phyloP scores from a whole-genome alignment of 805 yeast genomes.

The Candida dajiaensis region DNA sequence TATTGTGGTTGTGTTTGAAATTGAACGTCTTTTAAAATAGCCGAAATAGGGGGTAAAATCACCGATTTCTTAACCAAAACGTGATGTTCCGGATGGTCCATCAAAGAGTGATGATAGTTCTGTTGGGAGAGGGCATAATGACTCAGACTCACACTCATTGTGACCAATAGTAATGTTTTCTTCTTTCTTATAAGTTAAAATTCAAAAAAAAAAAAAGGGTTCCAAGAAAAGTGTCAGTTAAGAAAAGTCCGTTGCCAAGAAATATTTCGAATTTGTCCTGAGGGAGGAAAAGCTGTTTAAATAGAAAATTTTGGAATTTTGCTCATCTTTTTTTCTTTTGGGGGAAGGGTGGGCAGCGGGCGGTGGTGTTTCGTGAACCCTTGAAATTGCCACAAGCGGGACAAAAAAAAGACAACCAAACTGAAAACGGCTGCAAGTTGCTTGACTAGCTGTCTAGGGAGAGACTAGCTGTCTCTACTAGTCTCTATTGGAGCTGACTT shows the following conservation, averaged over 20 bases:
- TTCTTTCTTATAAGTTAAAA: no score
- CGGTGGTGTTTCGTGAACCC: no score
- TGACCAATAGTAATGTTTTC: no score
- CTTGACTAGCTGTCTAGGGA: no score
- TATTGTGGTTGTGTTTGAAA: background rate
- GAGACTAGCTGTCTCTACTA: no score
- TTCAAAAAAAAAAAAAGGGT: no score
- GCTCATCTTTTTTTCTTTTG: background rate
- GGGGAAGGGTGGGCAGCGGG: no score
- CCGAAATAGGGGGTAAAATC: conserved; percentile 10
- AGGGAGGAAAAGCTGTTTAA: background rate
- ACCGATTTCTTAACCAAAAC: background rate
- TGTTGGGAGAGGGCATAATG: background rate
- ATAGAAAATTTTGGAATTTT: background rate
- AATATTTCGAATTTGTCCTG: no score
- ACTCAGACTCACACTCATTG: background rate
- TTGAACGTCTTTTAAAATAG: conserved; percentile 5
- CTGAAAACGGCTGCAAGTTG: no score
- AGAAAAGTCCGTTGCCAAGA: background rate
- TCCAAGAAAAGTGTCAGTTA: background rate
- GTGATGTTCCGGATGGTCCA: background rate
- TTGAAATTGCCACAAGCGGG: background rate
- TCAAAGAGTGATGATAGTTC: background rate
- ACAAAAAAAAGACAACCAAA: background rate
- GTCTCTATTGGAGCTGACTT: no score